These are phyloP conservation scores for Tetragonia tetragonoides DNA, from an alignment of 148 eudicot species.

Conservation along the genomic window DNA sequence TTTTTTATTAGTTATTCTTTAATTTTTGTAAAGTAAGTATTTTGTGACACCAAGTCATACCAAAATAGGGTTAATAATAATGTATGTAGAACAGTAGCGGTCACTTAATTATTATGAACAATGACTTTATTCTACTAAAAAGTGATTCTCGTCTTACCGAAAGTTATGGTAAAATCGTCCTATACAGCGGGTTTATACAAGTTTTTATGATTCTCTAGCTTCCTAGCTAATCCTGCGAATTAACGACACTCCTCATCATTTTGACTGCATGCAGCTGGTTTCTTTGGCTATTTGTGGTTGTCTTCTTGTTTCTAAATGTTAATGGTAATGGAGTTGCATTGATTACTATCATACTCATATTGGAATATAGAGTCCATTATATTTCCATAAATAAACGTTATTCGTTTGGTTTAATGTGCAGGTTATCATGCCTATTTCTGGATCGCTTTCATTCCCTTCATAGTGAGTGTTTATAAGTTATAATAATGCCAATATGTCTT, in stretches of 20 bases:
- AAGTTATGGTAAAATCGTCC: no score
- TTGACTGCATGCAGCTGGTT: slow-evolving; percentile 29
- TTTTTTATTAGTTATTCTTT: no score
- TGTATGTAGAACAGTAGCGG: no score
- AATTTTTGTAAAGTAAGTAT: no score
- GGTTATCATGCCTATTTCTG: slow-evolving; percentile 35
- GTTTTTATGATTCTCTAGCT: no score
- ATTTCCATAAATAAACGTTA: neutral
- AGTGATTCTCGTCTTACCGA: no score
- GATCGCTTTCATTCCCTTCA: slow-evolving; percentile 29
- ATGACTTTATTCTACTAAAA: no score
- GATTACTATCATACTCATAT: neutral
- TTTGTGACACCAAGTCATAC: no score
- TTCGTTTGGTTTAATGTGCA: slow-evolving; percentile 6
- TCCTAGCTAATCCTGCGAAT: no score
- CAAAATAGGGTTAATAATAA: no score
- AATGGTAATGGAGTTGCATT: slow-evolving; percentile 17
- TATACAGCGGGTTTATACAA: no score
- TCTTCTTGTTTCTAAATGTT: slow-evolving; percentile 30
- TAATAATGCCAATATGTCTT: neutral
- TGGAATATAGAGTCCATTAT: neutral
- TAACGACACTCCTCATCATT: neutral
- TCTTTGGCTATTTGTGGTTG: slow-evolving; percentile 32
- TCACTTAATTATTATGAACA: no score
- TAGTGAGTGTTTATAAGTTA: slow-evolving; percentile 21